Evolutionary conservation across 306 rosid species (phyloP).

Genomic region (Vicia villosa): DNA sequence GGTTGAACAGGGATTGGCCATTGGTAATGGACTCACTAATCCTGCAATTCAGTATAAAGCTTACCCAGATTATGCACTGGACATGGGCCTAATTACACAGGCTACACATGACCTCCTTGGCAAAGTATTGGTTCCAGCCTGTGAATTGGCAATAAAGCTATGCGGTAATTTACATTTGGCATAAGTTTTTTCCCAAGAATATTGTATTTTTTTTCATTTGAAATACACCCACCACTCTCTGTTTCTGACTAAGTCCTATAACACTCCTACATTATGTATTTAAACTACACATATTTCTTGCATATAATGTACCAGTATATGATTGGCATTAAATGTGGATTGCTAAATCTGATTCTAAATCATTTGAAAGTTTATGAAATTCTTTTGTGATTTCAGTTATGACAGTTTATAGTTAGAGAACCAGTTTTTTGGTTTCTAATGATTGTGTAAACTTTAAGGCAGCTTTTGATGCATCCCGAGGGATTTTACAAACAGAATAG

Average conservation of each 20-base stretch:
- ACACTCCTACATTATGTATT: background rate
- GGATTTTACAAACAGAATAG: background rate
- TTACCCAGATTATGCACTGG: slow-evolving; percentile 86
- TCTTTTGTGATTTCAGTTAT: background rate
- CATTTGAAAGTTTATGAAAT: background rate
- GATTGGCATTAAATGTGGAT: background rate
- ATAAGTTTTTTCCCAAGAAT: too few species aligned
- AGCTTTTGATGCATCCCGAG: background rate
- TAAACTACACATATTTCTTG: background rate
- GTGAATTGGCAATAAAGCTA: slow-evolving; percentile 73
- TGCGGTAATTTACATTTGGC: slow-evolving; percentile 60
- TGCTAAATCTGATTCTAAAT: background rate
- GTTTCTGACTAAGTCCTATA: background rate
- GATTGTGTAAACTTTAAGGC: background rate
- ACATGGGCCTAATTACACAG: slow-evolving; percentile 67
- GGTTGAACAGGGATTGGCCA: slow-evolving; percentile 79
- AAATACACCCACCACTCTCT: background rate
- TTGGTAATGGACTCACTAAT: slow-evolving; percentile 88
- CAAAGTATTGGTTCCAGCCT: slow-evolving; percentile 60
- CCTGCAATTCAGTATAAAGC: slow-evolving; percentile 93
- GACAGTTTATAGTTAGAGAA: background rate
- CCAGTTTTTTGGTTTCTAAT: background rate
- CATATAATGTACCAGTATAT: background rate
- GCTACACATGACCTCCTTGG: slow-evolving; percentile 53
- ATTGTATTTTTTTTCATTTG: background rate